Base-by-base conservation (phyloP, 768 basidiomycete species). In the Mycena venus region DNA sequence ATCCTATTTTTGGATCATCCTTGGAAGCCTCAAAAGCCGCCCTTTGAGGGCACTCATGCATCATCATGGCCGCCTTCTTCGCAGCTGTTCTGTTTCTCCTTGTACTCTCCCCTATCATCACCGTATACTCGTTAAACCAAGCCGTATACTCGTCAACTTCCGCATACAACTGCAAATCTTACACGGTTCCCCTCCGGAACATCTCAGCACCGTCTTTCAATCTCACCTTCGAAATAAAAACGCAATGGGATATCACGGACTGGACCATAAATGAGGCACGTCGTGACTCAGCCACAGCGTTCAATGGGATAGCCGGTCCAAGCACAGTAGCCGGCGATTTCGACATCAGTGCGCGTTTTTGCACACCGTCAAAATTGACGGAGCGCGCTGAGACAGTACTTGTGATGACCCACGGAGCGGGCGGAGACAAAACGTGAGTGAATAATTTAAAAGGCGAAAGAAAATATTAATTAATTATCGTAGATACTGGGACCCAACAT, bases 401-500 rank as follows among this genome's bases (percentile, higher is more conserved):
- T 23, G 72, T 73, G 25, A 56, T 72, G 44, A 72, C 71, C 19
- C 71, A 72, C 32, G 71, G 71, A n/a, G 47, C 67, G 15, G 71
- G 71, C 14, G 64, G 64, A 25, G 71, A 72, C 25, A 72, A 72
- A 61, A 60, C 58, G 71, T 72, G 8, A 23, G 44, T 65, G 17
- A n/a, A 19, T 53, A 5, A 11, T 12, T 56, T 5, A 12, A 25
- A 9, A 4, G 11, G 10, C 7, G 21, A 15, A 19, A 34, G 7
- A 1, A 2, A 4, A 11, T 14, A 5, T 36, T 17, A n/a, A 34
- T 11, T 31, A n/a, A 31, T 55, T n/a, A 14, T 10, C 14, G 21
- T 32, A 60, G 71, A 29, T 72, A 72, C 49, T 72, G 71, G 71
- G 71, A 72, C 63, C 71, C 71, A 17, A 66, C 71, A 27, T 66